Conservation (phyloP, 768 basidiomycete genomes). For the Mycena pura region DNA sequence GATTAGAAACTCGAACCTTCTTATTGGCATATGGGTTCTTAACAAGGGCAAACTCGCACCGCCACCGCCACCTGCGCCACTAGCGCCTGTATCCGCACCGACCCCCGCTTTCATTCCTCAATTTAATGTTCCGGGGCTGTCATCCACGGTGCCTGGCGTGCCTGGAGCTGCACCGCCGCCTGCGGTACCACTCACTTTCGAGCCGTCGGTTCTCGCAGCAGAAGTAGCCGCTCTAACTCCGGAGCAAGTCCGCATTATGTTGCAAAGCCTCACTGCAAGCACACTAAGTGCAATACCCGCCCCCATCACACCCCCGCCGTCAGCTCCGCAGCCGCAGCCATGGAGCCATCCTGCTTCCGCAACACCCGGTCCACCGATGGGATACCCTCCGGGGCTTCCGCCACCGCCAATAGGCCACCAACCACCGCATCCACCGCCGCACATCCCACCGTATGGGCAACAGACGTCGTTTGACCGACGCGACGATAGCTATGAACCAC, state of each 20-base stretch:
- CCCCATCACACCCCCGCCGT: constrained; percentile 37
- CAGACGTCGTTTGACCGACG: constrained; percentile 37
- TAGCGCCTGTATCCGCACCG: constrained; percentile 19
- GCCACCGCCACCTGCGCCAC: constrained; percentile 43
- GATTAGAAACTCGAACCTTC: constrained; percentile 63
- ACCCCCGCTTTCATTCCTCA: constrained; percentile 23
- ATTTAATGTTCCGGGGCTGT: constrained; percentile 29
- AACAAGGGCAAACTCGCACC: constrained; percentile 78
- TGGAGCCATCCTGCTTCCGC: constrained; percentile 13
- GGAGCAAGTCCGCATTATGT: constrained; percentile 75
- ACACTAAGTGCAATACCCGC: constrained; percentile 40
- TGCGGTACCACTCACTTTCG: constrained; percentile 42
- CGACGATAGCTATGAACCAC: constrained; percentile 24
- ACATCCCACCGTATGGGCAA: constrained; percentile 36
- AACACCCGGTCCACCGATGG: constrained; percentile 23
- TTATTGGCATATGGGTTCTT: constrained; percentile 87
- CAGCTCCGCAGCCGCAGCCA: constrained; percentile 21
- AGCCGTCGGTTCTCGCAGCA: constrained; percentile 64
- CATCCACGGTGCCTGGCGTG: constrained; percentile 14
- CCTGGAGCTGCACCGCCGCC: too few relatives aligned
- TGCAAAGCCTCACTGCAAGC: constrained; percentile 60
- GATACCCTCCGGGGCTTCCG: constrained; percentile 23
- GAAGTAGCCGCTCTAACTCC: constrained; percentile 79
- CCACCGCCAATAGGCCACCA: constrained; percentile 16
- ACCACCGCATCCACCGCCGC: constrained; percentile 5